phyloP scores from a whole-genome alignment of 768 basidiomycete genomes.

The Mycena floridula region DNA sequence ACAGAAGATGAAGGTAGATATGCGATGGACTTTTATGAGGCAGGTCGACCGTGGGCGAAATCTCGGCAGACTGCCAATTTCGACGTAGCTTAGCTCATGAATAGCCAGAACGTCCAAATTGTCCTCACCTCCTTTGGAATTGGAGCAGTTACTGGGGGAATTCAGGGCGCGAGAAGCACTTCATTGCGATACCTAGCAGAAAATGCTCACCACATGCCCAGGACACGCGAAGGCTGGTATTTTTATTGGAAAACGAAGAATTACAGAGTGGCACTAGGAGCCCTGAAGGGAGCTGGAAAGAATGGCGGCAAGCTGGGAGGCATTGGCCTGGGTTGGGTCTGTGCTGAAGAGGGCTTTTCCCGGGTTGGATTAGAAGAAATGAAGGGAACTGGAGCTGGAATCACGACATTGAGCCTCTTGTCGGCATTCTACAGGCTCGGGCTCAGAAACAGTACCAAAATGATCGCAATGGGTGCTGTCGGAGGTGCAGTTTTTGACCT shows the following conservation, averaged over 20 bases:
- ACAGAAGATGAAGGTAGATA: constrained; percentile 45
- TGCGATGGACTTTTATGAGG: constrained; percentile 96
- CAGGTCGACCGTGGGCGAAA: constrained; percentile 70
- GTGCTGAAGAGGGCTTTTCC: constrained; percentile 35
- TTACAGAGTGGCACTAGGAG: constrained; percentile 74
- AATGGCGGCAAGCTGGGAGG: constrained; percentile 46
- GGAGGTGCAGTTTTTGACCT: too few species aligned
- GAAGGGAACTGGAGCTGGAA: constrained; percentile 53
- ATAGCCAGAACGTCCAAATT: too few species aligned
- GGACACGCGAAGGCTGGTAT: constrained; percentile 88
- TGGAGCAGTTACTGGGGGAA: constrained; percentile 65
- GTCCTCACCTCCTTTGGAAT: constrained; percentile 53
- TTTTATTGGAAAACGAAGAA: constrained; percentile 97
- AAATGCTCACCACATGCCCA: constrained; percentile 83
- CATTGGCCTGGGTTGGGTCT: constrained; percentile 36
- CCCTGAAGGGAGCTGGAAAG: constrained; percentile 56
- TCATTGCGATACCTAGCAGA: constrained; percentile 84
- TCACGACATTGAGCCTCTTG: constrained; percentile 57
- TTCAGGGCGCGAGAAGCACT: constrained; percentile 67
- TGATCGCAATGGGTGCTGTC: neutral
- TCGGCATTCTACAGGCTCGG: constrained; percentile 34
- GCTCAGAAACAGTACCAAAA: neutral
- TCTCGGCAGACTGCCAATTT: too few species aligned
- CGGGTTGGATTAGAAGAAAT: constrained; percentile 31
- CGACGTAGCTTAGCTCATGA: too few species aligned